A percentile compares a stretch with the other conserved stretches of the same genome.
Conservation (phyloP, 2,329 filamentous ascomycete species). For the Ambrosiella beaveri region DNA sequence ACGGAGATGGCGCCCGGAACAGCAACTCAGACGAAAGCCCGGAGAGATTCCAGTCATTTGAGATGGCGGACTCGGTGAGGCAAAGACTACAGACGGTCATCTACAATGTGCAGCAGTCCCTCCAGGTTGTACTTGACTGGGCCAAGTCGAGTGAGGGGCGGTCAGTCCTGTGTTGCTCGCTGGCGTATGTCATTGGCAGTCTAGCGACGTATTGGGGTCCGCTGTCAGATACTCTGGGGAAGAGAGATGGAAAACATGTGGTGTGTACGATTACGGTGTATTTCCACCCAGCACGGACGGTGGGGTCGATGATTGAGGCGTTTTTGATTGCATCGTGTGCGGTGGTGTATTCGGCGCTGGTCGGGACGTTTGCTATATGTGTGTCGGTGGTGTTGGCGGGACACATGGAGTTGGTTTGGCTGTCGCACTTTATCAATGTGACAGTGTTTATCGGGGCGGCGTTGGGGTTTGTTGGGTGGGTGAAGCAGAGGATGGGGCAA, state of each 20-base stretch:
- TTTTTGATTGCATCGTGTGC: slow-evolving; percentile 59
- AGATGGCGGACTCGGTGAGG: slow-evolving; percentile 21
- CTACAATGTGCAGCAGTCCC: slow-evolving; percentile 23
- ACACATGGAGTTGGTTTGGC: slow-evolving; percentile 42
- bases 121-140: slow-evolving; percentile 37
- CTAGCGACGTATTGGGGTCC: slow-evolving; percentile 67
- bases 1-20: slow-evolving; percentile 19
- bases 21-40: slow-evolving; percentile 18
- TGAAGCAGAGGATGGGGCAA: slow-evolving; percentile 62
- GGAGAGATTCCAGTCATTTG: slow-evolving; percentile 20
- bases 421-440: slow-evolving; percentile 66
- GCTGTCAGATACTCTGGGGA: slow-evolving; percentile 56
- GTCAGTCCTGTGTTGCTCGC: slow-evolving; percentile 73
- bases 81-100: slow-evolving; percentile 21
- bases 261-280: slow-evolving; percentile 89
- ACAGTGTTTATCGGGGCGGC: slow-evolving; percentile 73
- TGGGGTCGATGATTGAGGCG: slow-evolving; percentile 81
- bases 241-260: slow-evolving; percentile 82
- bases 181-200: slow-evolving; percentile 76
- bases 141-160: slow-evolving; percentile 55
- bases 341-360: slow-evolving; percentile 50
- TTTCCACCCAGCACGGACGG: slow-evolving; percentile 75
- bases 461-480: slow-evolving; percentile 75
- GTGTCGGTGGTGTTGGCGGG: slow-evolving; percentile 63
- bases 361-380: slow-evolving; percentile 77